A percentile compares a stretch with the other conserved stretches of the same genome.
Conservation (phyloP, 2,329 filamentous ascomycete genomes). For the Penicillium sp. region DNA sequence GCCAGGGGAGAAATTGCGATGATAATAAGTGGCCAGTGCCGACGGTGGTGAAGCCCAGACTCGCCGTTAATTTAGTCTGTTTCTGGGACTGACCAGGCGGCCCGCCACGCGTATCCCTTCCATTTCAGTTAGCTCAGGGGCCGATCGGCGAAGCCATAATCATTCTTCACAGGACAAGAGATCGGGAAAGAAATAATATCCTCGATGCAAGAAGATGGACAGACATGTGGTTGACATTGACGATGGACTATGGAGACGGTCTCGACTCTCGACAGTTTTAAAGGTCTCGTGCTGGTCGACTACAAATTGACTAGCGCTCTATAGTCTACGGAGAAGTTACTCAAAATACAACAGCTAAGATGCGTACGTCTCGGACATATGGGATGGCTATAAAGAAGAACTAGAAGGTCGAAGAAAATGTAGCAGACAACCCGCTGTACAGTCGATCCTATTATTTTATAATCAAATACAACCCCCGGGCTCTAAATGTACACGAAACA, state of each 20-base stretch:
- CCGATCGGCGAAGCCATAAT: slow-evolving; percentile 14
- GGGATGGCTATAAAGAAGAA: neutral
- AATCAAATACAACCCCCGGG: neutral
- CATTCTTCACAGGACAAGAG: neutral
- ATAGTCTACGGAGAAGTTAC: neutral
- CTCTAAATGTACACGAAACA: slow-evolving; percentile 21
- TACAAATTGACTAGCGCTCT: neutral
- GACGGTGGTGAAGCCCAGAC: slow-evolving; percentile 13
- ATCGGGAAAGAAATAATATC: neutral
- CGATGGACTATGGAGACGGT: neutral
- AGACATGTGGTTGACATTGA: neutral
- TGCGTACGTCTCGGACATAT: neutral
- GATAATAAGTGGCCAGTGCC: slow-evolving; percentile 11
- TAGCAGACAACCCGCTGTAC: neutral
- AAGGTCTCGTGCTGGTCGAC: neutral
- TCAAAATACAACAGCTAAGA: too few species aligned
- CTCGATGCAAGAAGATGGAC: neutral
- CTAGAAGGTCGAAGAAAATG: neutral
- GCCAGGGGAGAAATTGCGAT: slow-evolving; percentile 1
- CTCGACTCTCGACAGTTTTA: neutral
- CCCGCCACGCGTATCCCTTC: slow-evolving; percentile 26
- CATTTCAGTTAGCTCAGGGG: slow-evolving; percentile 24
- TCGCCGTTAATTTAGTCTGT: slow-evolving; percentile 19
- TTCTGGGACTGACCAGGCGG: slow-evolving; percentile 3
- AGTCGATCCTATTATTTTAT: neutral